These are phyloP conservation scores for Ormosia emarginata DNA, from an alignment of 306 rosid species.

Conservation along the genomic window DNA sequence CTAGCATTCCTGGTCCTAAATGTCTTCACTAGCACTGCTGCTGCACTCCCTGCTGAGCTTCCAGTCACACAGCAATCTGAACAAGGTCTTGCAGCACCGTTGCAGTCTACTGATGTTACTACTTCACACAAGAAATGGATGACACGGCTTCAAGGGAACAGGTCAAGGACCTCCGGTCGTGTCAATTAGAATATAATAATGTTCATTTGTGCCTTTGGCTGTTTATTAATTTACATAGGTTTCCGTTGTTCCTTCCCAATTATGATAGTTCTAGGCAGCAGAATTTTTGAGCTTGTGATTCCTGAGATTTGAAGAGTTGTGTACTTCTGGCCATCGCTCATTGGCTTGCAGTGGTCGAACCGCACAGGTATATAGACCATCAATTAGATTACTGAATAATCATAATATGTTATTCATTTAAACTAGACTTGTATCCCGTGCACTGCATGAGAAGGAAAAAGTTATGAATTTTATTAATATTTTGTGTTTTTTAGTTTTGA, in stretches of 20 bases:
- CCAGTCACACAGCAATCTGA: slow-evolving; percentile 47
- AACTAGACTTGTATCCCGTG: too few species aligned
- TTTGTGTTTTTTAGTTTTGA: too few species aligned
- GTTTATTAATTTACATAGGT: slow-evolving; percentile 7
- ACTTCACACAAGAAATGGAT: slow-evolving; percentile 78
- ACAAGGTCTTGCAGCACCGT: slow-evolving; percentile 25
- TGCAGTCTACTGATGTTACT: slow-evolving; percentile 30
- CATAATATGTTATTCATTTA: not conserved
- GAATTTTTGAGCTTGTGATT: slow-evolving; percentile 31
- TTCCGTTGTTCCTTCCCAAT: slow-evolving; percentile 15
- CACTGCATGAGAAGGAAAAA: too few species aligned
- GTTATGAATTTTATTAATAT: too few species aligned
- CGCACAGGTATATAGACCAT: not conserved
- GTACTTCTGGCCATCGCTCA: not conserved
- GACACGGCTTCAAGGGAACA: slow-evolving; percentile 67
- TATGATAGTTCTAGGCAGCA: slow-evolving; percentile 27
- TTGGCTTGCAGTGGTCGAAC: not conserved
- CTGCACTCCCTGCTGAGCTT: slow-evolving; percentile 98
- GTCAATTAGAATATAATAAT: slow-evolving; percentile 21
- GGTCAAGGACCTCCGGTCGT: slow-evolving; percentile 35
- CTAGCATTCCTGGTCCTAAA: slow-evolving; percentile 82
- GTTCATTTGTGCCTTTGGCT: slow-evolving; percentile 19
- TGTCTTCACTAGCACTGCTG: slow-evolving; percentile 87
- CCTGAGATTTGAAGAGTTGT: slow-evolving; percentile 12
- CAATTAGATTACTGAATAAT: not conserved